Evolutionary conservation across 768 basidiomycete species (phyloP), one percentile per base, ranked within the genome.

Genomic region (Coprinopsis sp.): DNA sequence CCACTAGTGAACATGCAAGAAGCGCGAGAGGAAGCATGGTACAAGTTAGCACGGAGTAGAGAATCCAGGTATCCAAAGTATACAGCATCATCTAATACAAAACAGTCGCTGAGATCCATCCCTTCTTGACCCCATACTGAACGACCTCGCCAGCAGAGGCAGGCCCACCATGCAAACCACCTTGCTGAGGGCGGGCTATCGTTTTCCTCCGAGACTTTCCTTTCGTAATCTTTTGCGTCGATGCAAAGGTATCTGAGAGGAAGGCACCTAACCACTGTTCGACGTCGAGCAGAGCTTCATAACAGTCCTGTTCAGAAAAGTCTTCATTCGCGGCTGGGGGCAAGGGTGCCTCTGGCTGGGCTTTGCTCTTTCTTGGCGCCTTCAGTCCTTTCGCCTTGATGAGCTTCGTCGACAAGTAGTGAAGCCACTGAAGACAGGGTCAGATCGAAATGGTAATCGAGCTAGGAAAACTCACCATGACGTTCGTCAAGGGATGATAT

Each of bases 401-500:
- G 21, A 94, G 73, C 64, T 92, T 91, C 42, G 65, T 63, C n/a
- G 69, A 62, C 44, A 96, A 71, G 64, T 94, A 93, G 57, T 93
- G 89, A 16, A 95, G 67, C 93, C 93, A 96, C 93, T 94, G 55
- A n/a, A 33, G 19, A 37, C 11, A 54, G 47, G 40, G 30, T 36
- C 43, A 12, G 24, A 11, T 18, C 22, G 18, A 46, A 2, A 12
- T 16, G 36, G n/a, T 18, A n/a, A 13, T 39, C 6, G 28, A 40
- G 29, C 16, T 46, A 33, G 12, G 2, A 16, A 23, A 22, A 56
- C 80, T 58, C 58, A 94, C 95, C 80, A 98, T 81, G 29, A 96
- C 81, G 60, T 97, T 98, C 8, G 91, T 93, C 14, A 86, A 64
- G 1, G 91, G 91, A 46, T 80, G 74, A 61, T 82, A 96, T 8